These are phyloP conservation scores for Cochliopodium minus DNA, from an alignment of 208 protist species.

Conservation along the genomic window DNA sequence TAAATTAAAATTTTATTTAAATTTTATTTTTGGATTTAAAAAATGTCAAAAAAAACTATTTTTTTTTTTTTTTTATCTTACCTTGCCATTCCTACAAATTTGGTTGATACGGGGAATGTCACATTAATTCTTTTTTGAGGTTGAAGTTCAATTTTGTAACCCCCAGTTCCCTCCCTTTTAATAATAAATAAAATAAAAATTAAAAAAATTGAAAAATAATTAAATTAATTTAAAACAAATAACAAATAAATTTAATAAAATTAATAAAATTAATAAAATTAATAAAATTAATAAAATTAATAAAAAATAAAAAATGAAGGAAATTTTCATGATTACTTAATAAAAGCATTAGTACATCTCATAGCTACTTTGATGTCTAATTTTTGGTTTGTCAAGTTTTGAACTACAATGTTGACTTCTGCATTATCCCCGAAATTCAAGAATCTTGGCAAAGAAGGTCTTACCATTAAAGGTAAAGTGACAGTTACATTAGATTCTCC, in stretches of 20 bases:
- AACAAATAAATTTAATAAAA: too few species aligned
- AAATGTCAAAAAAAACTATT: too few species aligned
- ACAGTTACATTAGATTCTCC: conserved; percentile 1
- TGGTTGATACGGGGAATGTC: not conserved
- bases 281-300: too few species aligned
- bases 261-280: too few species aligned
- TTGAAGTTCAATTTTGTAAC: not conserved
- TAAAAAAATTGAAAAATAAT: too few species aligned
- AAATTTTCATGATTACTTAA: not conserved
- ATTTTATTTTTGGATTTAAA: too few species aligned
- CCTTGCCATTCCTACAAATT: not conserved
- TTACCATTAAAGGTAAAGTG: conserved; percentile 11
- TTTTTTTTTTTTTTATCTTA: too few species aligned
- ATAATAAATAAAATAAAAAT: too few species aligned
- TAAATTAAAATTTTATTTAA: too few species aligned
- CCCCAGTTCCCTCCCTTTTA: too few species aligned
- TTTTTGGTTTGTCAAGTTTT: conserved; percentile 4
- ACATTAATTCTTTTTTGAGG: not conserved
- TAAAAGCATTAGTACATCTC: not conserved
- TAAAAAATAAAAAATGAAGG: too few species aligned
- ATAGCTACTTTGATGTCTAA: conserved; percentile 7
- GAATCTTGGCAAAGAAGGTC: conserved; percentile 14
- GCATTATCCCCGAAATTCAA: conserved; percentile 15
- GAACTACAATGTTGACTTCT: conserved; percentile 7
- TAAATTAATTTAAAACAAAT: too few species aligned